Percentiles rank a stretch among this genome's conserved stretches.
Evolutionary conservation across 768 basidiomycete genomes (phyloP).

Genomic region (Pilatotrama ljubarskyi): DNA sequence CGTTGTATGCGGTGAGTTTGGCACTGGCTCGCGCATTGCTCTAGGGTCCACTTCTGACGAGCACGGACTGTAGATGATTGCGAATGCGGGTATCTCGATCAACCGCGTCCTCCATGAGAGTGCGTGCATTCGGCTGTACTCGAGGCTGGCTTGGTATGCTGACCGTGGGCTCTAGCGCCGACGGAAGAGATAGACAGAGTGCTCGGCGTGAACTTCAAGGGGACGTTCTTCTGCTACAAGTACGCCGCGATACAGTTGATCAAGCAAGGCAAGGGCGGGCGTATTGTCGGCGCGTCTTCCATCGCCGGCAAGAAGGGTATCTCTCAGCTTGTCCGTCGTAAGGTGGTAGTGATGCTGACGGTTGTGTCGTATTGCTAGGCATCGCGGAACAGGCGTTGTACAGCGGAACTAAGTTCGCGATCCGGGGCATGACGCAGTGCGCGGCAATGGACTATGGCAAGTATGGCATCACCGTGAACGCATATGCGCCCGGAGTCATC

Average conservation of each 20-base stretch:
- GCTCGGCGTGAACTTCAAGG: conserved; percentile 41
- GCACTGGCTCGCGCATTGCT: not conserved
- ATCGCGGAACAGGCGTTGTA: conserved; percentile 21
- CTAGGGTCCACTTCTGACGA: not conserved
- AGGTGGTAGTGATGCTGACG: not conserved
- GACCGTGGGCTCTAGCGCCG: conserved; percentile 14
- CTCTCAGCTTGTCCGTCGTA: not conserved
- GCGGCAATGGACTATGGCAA: conserved; percentile 30
- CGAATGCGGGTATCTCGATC: conserved; percentile 31
- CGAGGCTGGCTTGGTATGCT: not conserved
- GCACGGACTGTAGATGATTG: conserved; percentile 26
- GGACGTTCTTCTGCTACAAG: conserved; percentile 43
- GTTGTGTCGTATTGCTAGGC: not conserved
- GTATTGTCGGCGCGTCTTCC: conserved; percentile 39
- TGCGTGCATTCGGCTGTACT: not conserved
- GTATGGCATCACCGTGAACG: conserved; percentile 31
- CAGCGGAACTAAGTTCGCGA: conserved; percentile 33
- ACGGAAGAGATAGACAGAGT: conserved; percentile 36
- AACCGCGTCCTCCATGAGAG: conserved; percentile 20
- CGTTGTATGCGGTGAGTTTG: conserved; percentile 47
- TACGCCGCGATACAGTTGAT: conserved; percentile 43
- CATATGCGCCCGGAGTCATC: conserved; percentile 32
- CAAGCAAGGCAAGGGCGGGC: conserved; percentile 40
- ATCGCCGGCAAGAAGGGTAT: conserved; percentile 26
- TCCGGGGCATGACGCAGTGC: conserved; percentile 32